Percentiles rank a stretch among this genome's conserved stretches.
phyloP scores from a whole-genome alignment of 805 yeast species.

The Lachancea lanzarotensis region DNA sequence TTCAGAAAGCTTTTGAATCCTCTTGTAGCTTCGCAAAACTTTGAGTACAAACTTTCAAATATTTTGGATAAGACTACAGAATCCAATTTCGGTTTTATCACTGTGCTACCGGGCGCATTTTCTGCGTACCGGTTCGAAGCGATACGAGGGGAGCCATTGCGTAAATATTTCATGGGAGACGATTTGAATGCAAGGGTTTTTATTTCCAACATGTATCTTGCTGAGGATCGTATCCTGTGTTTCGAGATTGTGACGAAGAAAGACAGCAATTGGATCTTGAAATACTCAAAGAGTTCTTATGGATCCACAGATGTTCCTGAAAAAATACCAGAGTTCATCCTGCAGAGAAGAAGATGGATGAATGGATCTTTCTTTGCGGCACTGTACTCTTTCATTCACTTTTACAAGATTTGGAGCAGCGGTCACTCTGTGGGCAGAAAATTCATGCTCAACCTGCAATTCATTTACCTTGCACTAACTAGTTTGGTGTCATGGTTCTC shows the following conservation, averaged over 20 bases:
- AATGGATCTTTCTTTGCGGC: slow-evolving; percentile 97
- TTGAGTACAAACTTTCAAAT: slow-evolving; percentile 93
- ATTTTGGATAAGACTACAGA: slow-evolving; percentile 95
- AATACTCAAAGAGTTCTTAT: slow-evolving; percentile 78
- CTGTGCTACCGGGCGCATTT: slow-evolving; percentile 95
- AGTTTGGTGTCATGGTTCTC: slow-evolving; percentile 89
- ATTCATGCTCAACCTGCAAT: slow-evolving; percentile 67
- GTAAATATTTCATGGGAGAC: slow-evolving; percentile 90
- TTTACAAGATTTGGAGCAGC: slow-evolving; percentile 68
- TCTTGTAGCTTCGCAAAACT: slow-evolving; percentile 90
- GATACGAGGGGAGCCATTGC: slow-evolving; percentile 74
- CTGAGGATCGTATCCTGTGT: slow-evolving; percentile 93
- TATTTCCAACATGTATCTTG: slow-evolving; percentile 93
- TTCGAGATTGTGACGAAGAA: slow-evolving; percentile 90
- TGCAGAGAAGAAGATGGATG: slow-evolving; percentile 94
- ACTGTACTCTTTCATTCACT: slow-evolving; percentile 74
- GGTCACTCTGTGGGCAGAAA: slow-evolving; percentile 67
- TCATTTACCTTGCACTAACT: slow-evolving; percentile 66
- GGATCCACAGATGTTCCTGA: slow-evolving; percentile 98
- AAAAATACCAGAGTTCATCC: slow-evolving; percentile 72
- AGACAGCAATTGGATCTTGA: slow-evolving; percentile 65
- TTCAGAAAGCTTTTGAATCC: slow-evolving; percentile 64
- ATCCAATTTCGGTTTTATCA: slow-evolving; percentile 86
- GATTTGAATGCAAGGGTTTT: slow-evolving; percentile 75
- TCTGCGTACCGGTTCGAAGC: slow-evolving; percentile 90